Percentiles rank a stretch among this genome's conserved stretches.
Conservation (phyloP, 2,329 filamentous ascomycete genomes). For the Hymenoscyphus infarciens region DNA sequence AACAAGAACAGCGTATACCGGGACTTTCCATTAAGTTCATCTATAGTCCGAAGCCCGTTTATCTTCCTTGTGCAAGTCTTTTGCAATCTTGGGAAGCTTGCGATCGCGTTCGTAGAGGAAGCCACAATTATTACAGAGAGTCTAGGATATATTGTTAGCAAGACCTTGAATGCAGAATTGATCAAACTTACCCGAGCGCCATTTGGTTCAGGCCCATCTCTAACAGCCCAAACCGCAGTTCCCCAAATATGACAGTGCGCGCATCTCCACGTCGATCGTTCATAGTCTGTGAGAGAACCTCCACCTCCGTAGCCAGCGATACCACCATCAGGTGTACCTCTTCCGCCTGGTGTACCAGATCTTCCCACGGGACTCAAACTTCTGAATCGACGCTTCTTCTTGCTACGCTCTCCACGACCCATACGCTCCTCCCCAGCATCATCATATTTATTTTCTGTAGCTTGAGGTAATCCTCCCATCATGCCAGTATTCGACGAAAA, state of each 20-base stretch:
- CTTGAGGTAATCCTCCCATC: slow-evolving; percentile 67
- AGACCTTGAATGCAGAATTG: slow-evolving; percentile 5
- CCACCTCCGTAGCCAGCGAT: slow-evolving; percentile 56
- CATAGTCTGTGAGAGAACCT: slow-evolving; percentile 66
- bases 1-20: slow-evolving; percentile 7
- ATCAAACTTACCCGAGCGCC: slow-evolving; percentile 68
- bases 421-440: slow-evolving; percentile 69
- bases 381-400: slow-evolving; percentile 91
- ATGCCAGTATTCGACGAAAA: slow-evolving; percentile 86
- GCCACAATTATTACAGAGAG: slow-evolving; percentile 90
- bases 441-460: slow-evolving; percentile 45
- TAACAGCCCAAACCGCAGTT: slow-evolving; percentile 87
- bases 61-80: slow-evolving; percentile 56
- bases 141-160: slow-evolving; percentile 41
- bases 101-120: slow-evolving; percentile 84
- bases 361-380: slow-evolving; percentile 79
- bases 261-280: slow-evolving; percentile 83
- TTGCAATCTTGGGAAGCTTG: slow-evolving; percentile 73
- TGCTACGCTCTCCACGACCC: slow-evolving; percentile 86
- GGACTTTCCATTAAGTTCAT: slow-evolving; percentile 20
- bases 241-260: slow-evolving; percentile 85
- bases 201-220: slow-evolving; percentile 69
- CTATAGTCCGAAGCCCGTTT: slow-evolving; percentile 32
- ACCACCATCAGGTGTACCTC: slow-evolving; percentile 84
- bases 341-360: slow-evolving; percentile 61